Base-by-base conservation (phyloP, 208 protist genomes). In the Acanthamoeba lenticulata region DNA sequence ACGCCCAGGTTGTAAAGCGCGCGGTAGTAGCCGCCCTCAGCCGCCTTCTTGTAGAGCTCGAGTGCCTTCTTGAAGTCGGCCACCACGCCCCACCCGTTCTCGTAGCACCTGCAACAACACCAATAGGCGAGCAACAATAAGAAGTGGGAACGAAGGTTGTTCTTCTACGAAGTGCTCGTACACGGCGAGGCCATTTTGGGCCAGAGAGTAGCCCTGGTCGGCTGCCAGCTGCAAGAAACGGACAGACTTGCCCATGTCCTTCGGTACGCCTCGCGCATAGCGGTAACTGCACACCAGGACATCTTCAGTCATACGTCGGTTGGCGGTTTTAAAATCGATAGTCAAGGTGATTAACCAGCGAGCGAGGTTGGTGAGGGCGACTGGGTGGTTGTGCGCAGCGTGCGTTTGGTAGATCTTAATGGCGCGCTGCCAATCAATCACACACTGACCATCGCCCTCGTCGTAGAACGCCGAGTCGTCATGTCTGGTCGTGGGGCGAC, bases 31-130 rank as follows among this genome's bases (percentile, higher is more conserved):
- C 60, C 60, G 29, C 60, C 60, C 11, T 69, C 60, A 27, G 60
- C 60, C 9, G 60, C 60, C 60, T 69, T 69, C 60, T 69, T 69
- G 60, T 69, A 69, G 60, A 69, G 60, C 29, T 69, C 60, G 60
- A 69, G 19, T 9, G 60, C 60, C 60, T 69, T 69, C 11, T 27
- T 69, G 21, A 69, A 69, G 60, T 69, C 60, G 11, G 60, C 60
- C 5, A 29, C 60, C 60, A 69, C 60, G 29, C 60, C 60, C 60
- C 60, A 69, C 27, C 60, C 60, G 60, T 69, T 69, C 29, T 69
- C 60, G 21, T 69, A 69, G 60, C 60, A 69, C 29, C 60, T 69
- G 60, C 29, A 15, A 15, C 15, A 15, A 52, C 9, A 15, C 15
- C 45, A 5, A 52, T 52, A n/a, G n/a, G n/a, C n/a, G n/a, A n/a